A percentile compares a stretch with the other conserved stretches of the same genome.
Evolutionary conservation across 73 alveolate genomes (phyloP).

Genomic region (Paramecium octaurelia): DNA sequence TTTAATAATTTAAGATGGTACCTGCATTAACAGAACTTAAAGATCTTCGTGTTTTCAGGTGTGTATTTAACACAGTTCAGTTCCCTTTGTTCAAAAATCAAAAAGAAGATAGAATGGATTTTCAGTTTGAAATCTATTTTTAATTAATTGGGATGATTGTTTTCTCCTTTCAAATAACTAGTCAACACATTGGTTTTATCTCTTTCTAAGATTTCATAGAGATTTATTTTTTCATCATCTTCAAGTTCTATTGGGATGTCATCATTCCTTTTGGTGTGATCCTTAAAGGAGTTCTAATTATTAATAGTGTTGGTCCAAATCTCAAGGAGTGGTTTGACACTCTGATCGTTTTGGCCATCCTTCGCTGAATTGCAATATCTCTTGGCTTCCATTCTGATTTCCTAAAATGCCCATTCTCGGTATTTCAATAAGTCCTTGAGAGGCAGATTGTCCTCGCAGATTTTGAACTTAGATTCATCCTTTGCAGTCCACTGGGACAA

Average conservation of each 20-base stretch:
- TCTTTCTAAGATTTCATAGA: constrained; percentile 32
- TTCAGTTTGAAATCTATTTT: background rate
- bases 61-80: background rate
- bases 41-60: constrained; percentile 17
- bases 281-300: constrained; percentile 25
- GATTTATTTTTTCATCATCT: constrained; percentile 37
- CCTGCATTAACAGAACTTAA: background rate
- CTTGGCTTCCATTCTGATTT: constrained; percentile 36
- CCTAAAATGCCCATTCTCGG: constrained; percentile 51
- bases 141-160: constrained; percentile 23
- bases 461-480: background rate
- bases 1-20: background rate
- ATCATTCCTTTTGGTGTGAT: background rate
- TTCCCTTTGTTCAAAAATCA: background rate
- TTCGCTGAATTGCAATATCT: constrained; percentile 33
- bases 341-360: constrained; percentile 3
- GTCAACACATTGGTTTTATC: constrained; percentile 27
- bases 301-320: constrained; percentile 44
- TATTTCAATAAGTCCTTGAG: constrained; percentile 31
- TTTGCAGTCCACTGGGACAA: background rate
- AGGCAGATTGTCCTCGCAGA: background rate
- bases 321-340: constrained; percentile 26
- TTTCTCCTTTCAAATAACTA: constrained; percentile 7
- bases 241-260: constrained; percentile 31
- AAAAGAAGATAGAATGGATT: constrained; percentile 20